A percentile compares a stretch with the other conserved stretches of the same genome.
These are phyloP conservation scores for Actinidia arguta DNA, from an alignment of 179 eudicot species.

Conservation along the genomic window DNA sequence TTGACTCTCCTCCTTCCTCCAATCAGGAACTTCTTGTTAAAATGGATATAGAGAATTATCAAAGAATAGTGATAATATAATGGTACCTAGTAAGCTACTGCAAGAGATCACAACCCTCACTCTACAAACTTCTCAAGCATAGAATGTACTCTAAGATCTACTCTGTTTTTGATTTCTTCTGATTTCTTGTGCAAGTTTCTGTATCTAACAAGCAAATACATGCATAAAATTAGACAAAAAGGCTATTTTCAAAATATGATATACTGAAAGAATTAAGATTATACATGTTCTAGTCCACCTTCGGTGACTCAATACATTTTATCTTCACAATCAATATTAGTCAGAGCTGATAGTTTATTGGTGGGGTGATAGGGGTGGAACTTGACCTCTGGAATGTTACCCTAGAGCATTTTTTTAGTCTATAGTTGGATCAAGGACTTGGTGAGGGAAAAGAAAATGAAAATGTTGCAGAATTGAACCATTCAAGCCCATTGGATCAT, in stretches of 20 bases:
- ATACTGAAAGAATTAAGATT: background rate
- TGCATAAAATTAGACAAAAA: conserved; percentile 16
- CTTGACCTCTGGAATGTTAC: conserved; percentile 83
- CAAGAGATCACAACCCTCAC: conserved; percentile 90
- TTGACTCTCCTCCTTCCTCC: conserved; percentile 72
- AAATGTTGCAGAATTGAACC: no score
- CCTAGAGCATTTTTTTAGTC: conserved; percentile 59
- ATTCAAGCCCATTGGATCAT: no score
- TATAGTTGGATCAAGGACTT: no score
- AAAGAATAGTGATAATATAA: background rate
- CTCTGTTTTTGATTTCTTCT: no score
- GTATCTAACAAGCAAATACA: conserved; percentile 51
- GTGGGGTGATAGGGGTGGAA: conserved; percentile 96
- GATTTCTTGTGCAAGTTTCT: conserved; percentile 84
- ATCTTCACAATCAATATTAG: conserved; percentile 73
- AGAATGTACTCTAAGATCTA: conserved; percentile 87
- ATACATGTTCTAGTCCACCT: conserved; percentile 97
- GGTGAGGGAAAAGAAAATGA: no score
- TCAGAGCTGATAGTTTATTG: conserved; percentile 88
- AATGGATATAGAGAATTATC: background rate
- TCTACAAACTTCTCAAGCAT: conserved; percentile 95
- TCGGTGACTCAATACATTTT: conserved; percentile 93
- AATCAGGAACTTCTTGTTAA: conserved; percentile 84
- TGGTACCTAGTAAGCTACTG: conserved; percentile 91
- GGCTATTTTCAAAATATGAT: background rate